These are phyloP conservation scores for Colletotrichum truncatum DNA, from an alignment of 2,329 filamentous ascomycete genomes.

Conservation along the genomic window DNA sequence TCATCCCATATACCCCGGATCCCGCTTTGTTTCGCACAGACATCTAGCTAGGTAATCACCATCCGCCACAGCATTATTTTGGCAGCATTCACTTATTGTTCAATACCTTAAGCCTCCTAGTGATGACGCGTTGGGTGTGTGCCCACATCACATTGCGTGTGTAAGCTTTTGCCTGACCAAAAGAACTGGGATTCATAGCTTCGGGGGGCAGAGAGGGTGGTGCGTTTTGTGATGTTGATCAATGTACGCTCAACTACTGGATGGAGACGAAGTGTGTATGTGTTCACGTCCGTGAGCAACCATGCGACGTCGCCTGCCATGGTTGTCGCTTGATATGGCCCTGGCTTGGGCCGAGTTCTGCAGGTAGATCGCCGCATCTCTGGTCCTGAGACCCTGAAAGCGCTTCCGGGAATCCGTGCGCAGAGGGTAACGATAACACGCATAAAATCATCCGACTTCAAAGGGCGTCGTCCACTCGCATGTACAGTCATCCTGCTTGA, in stretches of 20 bases:
- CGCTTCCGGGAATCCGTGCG: neutral
- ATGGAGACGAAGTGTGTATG: neutral
- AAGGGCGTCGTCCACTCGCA: neutral
- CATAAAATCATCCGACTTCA: constrained; percentile 20
- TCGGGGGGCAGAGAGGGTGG: too few species aligned
- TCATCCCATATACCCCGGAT: constrained; percentile 16
- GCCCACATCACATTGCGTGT: too few species aligned
- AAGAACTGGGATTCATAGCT: too few species aligned
- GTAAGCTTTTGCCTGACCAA: too few species aligned
- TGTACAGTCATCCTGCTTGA: constrained; percentile 1
- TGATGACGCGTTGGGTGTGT: constrained; percentile 2
- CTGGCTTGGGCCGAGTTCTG: constrained; percentile 7
- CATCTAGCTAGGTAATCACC: neutral
- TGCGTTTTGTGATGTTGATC: neutral
- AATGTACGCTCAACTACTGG: neutral
- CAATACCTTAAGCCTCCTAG: neutral
- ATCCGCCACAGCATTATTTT: neutral
- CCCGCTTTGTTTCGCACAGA: constrained; percentile 13
- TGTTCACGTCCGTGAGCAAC: neutral
- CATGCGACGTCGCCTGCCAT: neutral
- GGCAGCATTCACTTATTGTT: neutral
- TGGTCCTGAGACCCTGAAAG: neutral
- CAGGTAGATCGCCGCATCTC: constrained; percentile 1
- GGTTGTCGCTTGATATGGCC: neutral
- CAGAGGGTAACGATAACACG: constrained; percentile 7